Base-by-base conservation (phyloP, 208 protist genomes). In the Leishmania tarentolae region DNA sequence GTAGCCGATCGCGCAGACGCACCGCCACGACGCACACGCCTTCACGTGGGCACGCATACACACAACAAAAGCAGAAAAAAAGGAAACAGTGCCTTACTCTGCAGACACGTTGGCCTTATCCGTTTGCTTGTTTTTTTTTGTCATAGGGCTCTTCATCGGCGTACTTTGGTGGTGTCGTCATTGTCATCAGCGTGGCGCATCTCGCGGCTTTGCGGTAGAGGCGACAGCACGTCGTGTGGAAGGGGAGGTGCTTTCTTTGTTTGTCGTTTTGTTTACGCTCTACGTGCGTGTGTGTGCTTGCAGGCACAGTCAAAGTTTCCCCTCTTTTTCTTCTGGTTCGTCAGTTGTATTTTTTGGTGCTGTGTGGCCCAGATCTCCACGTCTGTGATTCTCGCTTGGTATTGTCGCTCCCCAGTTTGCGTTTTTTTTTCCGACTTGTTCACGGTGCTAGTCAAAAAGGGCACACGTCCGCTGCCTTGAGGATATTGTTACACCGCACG, bases 211-310 rank as follows among this genome's bases (percentile, higher is more conserved):
- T 50, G 42, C 6, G 24, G 28, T n/a, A 19, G 44, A 40, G 40
- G 3, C 28, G 42, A 19, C 11, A 31, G 37, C 21, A 24, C 65
- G 3, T 42, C 3, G 37, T 47, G 17, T 5, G 6, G n/a, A 6
- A 4, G 40, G n/a, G n/a, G n/a, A n/a, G n/a, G n/a, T n/a, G n/a
- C n/a, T 56, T 81, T 56, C 69, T 76, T 76, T 82, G 0, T 71
- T 79, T 35, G 46, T 52, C 28, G 4, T 47, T 66, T 21, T 35
- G 31, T 7, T 75, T 78, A 21, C 21, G 47, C 3, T n/a, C n/a
- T n/a, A 13, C 1, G 61, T 66, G 59, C 28, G 59, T 66, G 2
- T n/a, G 44, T 52, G 44, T 61, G 44, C 56, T 24, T n/a, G 69
- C 40, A 46, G 35, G 28, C 13, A 21, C 0, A 53, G 17, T 31